Percentiles rank a stretch among this genome's conserved stretches.
These are phyloP conservation scores for Chaetomium olivaceum DNA, from an alignment of 2,329 filamentous ascomycete species.

Conservation along the genomic window DNA sequence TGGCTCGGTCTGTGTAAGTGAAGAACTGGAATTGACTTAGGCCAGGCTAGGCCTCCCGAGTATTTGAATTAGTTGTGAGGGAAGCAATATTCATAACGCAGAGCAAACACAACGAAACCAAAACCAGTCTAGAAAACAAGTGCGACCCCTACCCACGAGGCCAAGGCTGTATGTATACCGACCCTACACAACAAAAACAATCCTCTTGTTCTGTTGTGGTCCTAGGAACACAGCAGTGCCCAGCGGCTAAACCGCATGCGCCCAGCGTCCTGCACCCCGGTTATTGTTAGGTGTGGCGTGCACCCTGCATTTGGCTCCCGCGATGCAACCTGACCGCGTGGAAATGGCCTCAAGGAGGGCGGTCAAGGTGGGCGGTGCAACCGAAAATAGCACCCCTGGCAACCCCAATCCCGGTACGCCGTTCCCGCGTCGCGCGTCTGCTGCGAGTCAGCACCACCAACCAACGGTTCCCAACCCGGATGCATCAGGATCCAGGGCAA, in stretches of 20 bases:
- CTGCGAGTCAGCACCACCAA: not conserved
- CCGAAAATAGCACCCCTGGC: slow-evolving; percentile 20
- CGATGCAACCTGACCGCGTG: slow-evolving; percentile 20
- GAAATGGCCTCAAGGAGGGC: not conserved
- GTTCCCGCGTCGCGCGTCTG: not conserved
- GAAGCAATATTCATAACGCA: not conserved
- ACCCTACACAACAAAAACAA: not conserved
- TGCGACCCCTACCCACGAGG: not conserved
- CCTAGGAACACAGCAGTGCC: slow-evolving; percentile 7
- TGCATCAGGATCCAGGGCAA: not conserved
- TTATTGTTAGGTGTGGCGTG: slow-evolving; percentile 19
- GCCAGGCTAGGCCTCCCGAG: not conserved
- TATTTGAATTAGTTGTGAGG: not conserved
- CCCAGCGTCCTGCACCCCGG: not conserved
- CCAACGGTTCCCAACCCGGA: not conserved
- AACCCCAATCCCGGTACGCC: not conserved
- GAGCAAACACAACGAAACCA: not conserved
- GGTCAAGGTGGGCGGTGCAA: slow-evolving; percentile 14
- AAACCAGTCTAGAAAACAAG: not conserved
- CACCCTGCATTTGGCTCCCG: not conserved
- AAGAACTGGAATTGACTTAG: not conserved
- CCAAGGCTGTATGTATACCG: slow-evolving; percentile 6
- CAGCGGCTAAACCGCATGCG: slow-evolving; percentile 14
- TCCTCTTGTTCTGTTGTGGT: not conserved
- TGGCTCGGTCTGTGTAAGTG: slow-evolving; percentile 36